A percentile compares a stretch with the other conserved stretches of the same genome.
Evolutionary conservation across 2,329 filamentous ascomycete species (phyloP).

Genomic region (Magnaporthiopsis incrustans): DNA sequence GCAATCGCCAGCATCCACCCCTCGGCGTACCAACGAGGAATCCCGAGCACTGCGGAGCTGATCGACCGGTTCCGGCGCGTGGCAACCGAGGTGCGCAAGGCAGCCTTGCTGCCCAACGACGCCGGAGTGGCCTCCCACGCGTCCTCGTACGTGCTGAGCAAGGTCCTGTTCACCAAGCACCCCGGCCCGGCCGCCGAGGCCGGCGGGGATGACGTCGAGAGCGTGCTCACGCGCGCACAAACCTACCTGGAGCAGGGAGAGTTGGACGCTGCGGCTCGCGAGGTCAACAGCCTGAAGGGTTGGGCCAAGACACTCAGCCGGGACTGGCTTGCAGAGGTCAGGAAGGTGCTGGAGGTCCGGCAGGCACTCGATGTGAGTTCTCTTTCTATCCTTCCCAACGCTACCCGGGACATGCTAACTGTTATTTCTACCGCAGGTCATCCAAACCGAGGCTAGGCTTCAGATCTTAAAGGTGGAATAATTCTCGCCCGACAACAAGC

Average conservation of each 20-base stretch:
- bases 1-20: constrained; percentile 97
- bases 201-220: constrained; percentile 84
- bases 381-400: constrained; percentile 3
- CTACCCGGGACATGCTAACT: constrained; percentile 3
- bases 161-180: constrained; percentile 93
- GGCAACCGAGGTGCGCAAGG: constrained; percentile 87
- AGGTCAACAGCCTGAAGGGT: constrained; percentile 87
- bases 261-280: constrained; percentile 80
- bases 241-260: constrained; percentile 87
- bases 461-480: constrained; percentile 82
- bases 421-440: constrained; percentile 49
- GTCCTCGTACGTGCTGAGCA: constrained; percentile 81
- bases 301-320: constrained; percentile 94
- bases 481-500: constrained; percentile 6
- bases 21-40: constrained; percentile 82
- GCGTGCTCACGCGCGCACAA: constrained; percentile 82
- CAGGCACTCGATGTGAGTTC: constrained; percentile 86
- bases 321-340: constrained; percentile 87
- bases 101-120: constrained; percentile 82
- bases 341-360: constrained; percentile 87
- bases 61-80: constrained; percentile 95
- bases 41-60: constrained; percentile 75
- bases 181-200: constrained; percentile 49
- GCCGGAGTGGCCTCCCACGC: constrained; percentile 93
- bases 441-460: constrained; percentile 81